phyloP scores from a whole-genome alignment of 768 basidiomycete species.

The Trametes coccinea region DNA sequence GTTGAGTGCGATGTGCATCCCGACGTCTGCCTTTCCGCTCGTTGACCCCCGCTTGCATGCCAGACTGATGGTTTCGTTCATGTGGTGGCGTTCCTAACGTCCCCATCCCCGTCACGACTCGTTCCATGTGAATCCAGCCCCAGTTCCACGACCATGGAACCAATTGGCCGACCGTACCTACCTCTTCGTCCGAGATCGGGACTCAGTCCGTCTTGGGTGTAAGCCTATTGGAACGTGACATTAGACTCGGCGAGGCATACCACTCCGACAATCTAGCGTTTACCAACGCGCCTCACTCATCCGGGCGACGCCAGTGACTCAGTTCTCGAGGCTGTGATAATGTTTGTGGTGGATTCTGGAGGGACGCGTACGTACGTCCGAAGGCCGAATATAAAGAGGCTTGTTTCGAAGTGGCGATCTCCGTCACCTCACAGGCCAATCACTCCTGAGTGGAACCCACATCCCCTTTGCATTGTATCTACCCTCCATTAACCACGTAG shows the following conservation, averaged over 20 bases:
- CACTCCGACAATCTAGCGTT: background rate
- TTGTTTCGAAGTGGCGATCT: background rate
- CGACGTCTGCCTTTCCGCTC: constrained; percentile 7
- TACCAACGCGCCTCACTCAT: constrained; percentile 6
- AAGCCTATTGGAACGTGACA: constrained; percentile 3
- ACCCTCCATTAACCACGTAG: background rate
- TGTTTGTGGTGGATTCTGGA: background rate
- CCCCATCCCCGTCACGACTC: constrained; percentile 6
- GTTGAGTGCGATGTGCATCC: constrained; percentile 6
- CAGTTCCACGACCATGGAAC: background rate
- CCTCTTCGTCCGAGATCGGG: constrained; percentile 13
- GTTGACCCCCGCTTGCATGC: background rate
- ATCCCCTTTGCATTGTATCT: background rate
- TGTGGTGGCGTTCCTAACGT: constrained; percentile 16
- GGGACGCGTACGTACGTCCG: background rate
- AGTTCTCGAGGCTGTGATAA: constrained; percentile 7
- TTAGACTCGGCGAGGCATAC: background rate
- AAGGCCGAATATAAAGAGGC: constrained; percentile 7
- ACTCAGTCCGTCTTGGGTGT: background rate
- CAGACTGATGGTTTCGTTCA: background rate
- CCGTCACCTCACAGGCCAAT: background rate
- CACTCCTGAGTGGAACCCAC: background rate
- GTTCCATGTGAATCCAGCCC: constrained; percentile 3
- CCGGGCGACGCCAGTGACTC: constrained; percentile 16
- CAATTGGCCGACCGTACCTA: background rate